Evolutionary conservation across 371 early-diverging fungal species (phyloP).

Genomic region (Basidiobolus meristosporus): DNA sequence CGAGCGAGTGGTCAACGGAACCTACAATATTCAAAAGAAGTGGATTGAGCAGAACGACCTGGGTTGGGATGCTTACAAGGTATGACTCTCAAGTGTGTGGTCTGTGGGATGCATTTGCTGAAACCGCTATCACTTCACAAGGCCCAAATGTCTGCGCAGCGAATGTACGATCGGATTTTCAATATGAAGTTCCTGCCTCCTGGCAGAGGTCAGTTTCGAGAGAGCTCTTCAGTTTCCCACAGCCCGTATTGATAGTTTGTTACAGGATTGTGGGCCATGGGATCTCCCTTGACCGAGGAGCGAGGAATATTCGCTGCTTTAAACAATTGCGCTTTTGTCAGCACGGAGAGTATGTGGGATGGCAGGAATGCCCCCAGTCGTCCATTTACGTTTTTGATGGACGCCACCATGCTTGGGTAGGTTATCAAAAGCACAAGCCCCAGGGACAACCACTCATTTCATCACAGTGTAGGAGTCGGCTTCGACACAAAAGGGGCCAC

Average conservation of each 20-base stretch:
- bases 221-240: too few relatives aligned
- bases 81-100: neutral
- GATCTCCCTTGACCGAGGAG: constrained; percentile 14
- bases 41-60: constrained; percentile 10
- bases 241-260: neutral
- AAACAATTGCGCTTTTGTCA: constrained; percentile 16
- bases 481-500: constrained; percentile 15
- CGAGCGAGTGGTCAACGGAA: constrained; percentile 17
- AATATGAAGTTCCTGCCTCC: constrained; percentile 20
- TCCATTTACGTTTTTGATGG: constrained; percentile 16
- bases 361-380: constrained; percentile 1
- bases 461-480: constrained; percentile 15
- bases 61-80: constrained; percentile 8
- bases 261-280: constrained; percentile 18
- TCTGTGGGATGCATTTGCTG: too few relatives aligned
- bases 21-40: constrained; percentile 14
- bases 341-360: constrained; percentile 13
- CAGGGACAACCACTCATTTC: too few relatives aligned
- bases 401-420: constrained; percentile 14
- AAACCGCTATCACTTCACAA: neutral
- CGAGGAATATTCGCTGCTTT: constrained; percentile 12
- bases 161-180: constrained; percentile 16
- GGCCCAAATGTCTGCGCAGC: constrained; percentile 12
- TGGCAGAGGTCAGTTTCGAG: constrained; percentile 9
- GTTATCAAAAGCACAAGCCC: neutral